A percentile compares a stretch with the other conserved stretches of the same genome.
phyloP scores from a whole-genome alignment of 1,284 basidiomycete genomes.

The Hypsizygus ulmarius region DNA sequence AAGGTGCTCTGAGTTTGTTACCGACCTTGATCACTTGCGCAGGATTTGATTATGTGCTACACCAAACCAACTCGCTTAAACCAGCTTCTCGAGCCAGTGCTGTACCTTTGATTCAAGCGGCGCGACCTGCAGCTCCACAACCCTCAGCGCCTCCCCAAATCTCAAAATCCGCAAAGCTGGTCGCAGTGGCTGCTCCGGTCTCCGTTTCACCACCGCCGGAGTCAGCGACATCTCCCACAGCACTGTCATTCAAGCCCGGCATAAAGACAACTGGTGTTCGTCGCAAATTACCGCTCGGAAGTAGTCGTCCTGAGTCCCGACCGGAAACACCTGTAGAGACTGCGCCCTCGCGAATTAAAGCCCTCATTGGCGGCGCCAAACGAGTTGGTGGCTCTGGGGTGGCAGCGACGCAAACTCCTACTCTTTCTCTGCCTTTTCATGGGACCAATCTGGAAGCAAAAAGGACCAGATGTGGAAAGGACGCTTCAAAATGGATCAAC shows the following conservation, averaged over 20 bases:
- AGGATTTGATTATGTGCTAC: slow-evolving; percentile 86
- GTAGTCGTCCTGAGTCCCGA: slow-evolving; percentile 59
- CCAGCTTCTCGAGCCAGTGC: slow-evolving; percentile 88
- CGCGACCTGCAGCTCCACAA: slow-evolving; percentile 43
- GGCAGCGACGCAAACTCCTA: slow-evolving; percentile 33
- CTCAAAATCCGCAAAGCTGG: slow-evolving; percentile 23
- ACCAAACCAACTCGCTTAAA: slow-evolving; percentile 85
- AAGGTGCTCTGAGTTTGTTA: slow-evolving; percentile 82
- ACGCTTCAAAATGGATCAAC: slow-evolving; percentile 80
- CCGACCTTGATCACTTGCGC: slow-evolving; percentile 76
- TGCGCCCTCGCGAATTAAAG: slow-evolving; percentile 43
- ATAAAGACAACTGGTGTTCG: slow-evolving; percentile 63
- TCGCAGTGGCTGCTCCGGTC: slow-evolving; percentile 25
- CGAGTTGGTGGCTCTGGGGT: slow-evolving; percentile 40
- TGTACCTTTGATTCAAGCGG: slow-evolving; percentile 83
- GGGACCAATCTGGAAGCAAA: slow-evolving; percentile 76
- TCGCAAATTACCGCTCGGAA: slow-evolving; percentile 67
- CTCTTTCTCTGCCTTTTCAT: slow-evolving; percentile 55
- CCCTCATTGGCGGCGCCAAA: slow-evolving; percentile 44
- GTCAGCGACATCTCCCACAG: slow-evolving; percentile 31
- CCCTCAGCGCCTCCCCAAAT: slow-evolving; percentile 24
- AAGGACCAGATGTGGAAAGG: slow-evolving; percentile 72
- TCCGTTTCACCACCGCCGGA: slow-evolving; percentile 38
- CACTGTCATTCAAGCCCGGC: slow-evolving; percentile 31
- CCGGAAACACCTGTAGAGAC: slow-evolving; percentile 53